Conservation (phyloP, 2,329 filamentous ascomycete genomes). For the Periconia macrospinosa region DNA sequence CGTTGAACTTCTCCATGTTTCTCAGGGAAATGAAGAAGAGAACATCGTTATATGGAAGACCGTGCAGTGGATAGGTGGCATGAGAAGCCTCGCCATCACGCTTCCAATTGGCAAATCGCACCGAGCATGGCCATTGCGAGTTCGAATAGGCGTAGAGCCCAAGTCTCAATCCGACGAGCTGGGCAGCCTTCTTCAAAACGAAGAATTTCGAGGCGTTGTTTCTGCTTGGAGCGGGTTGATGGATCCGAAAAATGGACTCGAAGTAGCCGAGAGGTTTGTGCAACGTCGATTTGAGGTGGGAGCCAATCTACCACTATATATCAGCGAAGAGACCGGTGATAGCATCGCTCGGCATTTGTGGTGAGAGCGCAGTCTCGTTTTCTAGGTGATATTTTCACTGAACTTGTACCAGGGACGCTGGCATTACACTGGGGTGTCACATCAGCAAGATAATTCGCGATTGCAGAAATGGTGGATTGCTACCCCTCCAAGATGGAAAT, state of each 20-base stretch:
- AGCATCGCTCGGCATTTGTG: constrained; percentile 73
- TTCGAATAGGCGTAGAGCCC: constrained; percentile 45
- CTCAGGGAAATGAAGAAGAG: constrained; percentile 23
- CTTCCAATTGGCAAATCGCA: constrained; percentile 46
- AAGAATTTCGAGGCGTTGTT: constrained; percentile 51
- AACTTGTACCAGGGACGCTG: constrained; percentile 55
- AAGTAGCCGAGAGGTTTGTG: constrained; percentile 55
- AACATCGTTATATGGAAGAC: constrained; percentile 45
- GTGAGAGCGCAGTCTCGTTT: constrained; percentile 44
- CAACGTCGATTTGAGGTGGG: constrained; percentile 57
- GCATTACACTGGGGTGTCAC: constrained; percentile 59
- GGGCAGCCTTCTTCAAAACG: constrained; percentile 23
- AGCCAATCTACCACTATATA: constrained; percentile 46
- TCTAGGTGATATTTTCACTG: not conserved
- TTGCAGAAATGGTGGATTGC: not conserved
- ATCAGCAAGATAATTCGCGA: constrained; percentile 48
- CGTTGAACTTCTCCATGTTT: constrained; percentile 38
- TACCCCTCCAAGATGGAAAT: not conserved
- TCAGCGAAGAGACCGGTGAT: constrained; percentile 73
- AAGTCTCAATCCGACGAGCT: constrained; percentile 31
- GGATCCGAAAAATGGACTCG: constrained; percentile 38
- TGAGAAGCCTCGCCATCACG: constrained; percentile 48
- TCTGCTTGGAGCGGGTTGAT: constrained; percentile 59
- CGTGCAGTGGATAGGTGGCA: constrained; percentile 48
- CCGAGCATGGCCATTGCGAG: constrained; percentile 41